A percentile compares a stretch with the other conserved stretches of the same genome.
These are phyloP conservation scores for Coleophoma cylindrospora DNA, from an alignment of 2,329 filamentous ascomycete species.

Conservation along the genomic window DNA sequence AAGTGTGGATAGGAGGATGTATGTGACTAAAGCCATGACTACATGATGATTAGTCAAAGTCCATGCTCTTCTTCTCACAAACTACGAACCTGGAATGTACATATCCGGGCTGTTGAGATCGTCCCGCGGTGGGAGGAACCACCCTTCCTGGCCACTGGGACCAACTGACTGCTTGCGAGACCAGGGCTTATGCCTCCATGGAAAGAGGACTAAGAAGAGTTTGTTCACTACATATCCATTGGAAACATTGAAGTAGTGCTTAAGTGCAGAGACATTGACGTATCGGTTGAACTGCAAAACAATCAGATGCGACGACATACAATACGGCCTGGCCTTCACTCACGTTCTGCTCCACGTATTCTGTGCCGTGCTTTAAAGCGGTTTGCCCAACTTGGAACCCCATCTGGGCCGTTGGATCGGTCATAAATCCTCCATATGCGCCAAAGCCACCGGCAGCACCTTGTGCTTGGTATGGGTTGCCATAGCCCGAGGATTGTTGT, in stretches of 20 bases:
- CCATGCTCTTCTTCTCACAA: constrained; percentile 49
- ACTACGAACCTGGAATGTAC: constrained; percentile 75
- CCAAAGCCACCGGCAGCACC: constrained; percentile 50
- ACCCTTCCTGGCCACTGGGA: constrained; percentile 63
- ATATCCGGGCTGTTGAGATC: constrained; percentile 98
- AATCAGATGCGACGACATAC: neutral
- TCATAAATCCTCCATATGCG: constrained; percentile 89
- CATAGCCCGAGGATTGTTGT: constrained; percentile 59
- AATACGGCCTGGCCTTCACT: constrained; percentile 1
- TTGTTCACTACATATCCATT: constrained; percentile 96
- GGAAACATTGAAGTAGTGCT: constrained; percentile 99
- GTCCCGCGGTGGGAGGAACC: constrained; percentile 87
- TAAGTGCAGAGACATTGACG: constrained; percentile 86
- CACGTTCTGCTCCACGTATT: constrained; percentile 95
- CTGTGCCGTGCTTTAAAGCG: constrained; percentile 85
- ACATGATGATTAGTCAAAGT: constrained; percentile 8
- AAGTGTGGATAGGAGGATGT: constrained; percentile 89
- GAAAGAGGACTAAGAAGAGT: constrained; percentile 88
- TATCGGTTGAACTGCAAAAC: constrained; percentile 65
- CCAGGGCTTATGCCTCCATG: constrained; percentile 97
- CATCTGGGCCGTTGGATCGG: constrained; percentile 90
- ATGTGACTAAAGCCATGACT: constrained; percentile 95
- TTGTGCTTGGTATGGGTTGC: constrained; percentile 70
- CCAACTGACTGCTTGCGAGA: constrained; percentile 79
- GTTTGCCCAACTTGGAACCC: constrained; percentile 91